These are phyloP conservation scores for Pisolithus thermaeus DNA, from an alignment of 1,284 basidiomycete species.

Conservation along the genomic window DNA sequence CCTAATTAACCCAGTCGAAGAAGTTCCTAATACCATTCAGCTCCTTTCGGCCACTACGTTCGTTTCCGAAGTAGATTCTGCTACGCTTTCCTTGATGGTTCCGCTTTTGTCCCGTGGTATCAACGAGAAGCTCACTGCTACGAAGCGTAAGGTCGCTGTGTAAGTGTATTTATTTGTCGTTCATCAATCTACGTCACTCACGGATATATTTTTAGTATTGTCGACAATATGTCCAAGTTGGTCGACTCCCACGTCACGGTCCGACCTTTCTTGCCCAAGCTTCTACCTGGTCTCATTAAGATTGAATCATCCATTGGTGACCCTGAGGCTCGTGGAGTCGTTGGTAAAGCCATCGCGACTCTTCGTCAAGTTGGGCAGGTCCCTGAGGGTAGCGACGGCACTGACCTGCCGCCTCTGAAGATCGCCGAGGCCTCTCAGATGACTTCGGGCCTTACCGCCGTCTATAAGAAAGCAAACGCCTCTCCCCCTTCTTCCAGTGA, in stretches of 20 bases:
- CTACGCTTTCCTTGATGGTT: slow-evolving; percentile 98
- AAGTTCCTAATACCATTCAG: slow-evolving; percentile 94
- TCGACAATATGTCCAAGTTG: slow-evolving; percentile 98
- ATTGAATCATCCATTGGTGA: slow-evolving; percentile 89
- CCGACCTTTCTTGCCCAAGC: slow-evolving; percentile 93
- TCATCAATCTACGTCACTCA: slow-evolving; percentile 14
- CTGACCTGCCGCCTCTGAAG: slow-evolving; percentile 83
- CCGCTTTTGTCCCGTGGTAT: slow-evolving; percentile 96
- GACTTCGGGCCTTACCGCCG: slow-evolving; percentile 57
- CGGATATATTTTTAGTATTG: slow-evolving; percentile 51
- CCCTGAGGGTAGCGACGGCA: slow-evolving; percentile 75
- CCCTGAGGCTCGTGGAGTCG: slow-evolving; percentile 90
- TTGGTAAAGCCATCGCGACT: slow-evolving; percentile 85
- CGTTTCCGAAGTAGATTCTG: slow-evolving; percentile 99
- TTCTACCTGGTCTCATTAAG: slow-evolving; percentile 93
- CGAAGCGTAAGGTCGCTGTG: slow-evolving; percentile 96
- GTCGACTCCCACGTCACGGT: slow-evolving; percentile 94
- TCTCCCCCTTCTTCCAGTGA: slow-evolving; percentile 52
- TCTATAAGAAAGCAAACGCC: slow-evolving; percentile 82
- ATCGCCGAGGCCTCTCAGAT: slow-evolving; percentile 64
- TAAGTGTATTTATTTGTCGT: slow-evolving; percentile 33
- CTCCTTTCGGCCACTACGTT: slow-evolving; percentile 99
- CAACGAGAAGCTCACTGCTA: slow-evolving; percentile 89
- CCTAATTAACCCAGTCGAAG: slow-evolving; percentile 98
- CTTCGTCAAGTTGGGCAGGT: slow-evolving; percentile 92